These are phyloP conservation scores for Phalaenopsis equestris DNA, from an alignment of 106 monocot genomes.

Conservation along the genomic window DNA sequence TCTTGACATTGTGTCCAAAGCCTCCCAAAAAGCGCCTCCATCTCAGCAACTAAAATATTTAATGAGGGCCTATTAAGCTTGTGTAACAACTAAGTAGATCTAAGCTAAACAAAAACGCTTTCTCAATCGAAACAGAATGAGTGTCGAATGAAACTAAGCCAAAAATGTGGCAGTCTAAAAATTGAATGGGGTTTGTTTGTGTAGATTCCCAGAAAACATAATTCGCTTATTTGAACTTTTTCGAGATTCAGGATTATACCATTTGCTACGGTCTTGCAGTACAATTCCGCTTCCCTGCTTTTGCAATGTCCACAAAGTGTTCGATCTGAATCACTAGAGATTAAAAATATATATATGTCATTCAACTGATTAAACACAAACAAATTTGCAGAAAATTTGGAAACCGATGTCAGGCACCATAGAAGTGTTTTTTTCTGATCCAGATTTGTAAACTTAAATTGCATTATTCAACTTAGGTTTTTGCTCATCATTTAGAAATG, in stretches of 20 bases:
- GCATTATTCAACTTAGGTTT: background rate
- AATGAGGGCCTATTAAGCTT: background rate
- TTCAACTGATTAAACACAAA: background rate
- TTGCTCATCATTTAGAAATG: background rate
- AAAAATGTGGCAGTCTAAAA: background rate
- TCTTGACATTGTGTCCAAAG: constrained; percentile 99
- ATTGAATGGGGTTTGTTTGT: background rate
- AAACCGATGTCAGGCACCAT: background rate
- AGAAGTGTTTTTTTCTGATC: background rate
- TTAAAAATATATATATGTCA: background rate
- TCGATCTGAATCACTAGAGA: constrained; percentile 53
- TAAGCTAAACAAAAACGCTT: background rate
- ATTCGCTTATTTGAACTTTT: background rate
- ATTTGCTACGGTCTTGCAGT: constrained; percentile 90
- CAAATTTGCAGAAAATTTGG: background rate
- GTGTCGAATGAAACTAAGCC: background rate
- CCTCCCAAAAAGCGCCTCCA: constrained; percentile 88
- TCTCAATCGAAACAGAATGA: background rate
- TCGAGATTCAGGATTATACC: constrained; percentile 30
- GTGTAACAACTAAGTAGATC: background rate
- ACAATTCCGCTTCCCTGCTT: constrained; percentile 96
- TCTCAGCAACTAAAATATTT: constrained; percentile 55
- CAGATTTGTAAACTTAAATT: background rate
- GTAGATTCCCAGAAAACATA: background rate
- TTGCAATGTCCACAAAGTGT: constrained; percentile 89